Percentiles rank a stretch among this genome's conserved stretches.
These are phyloP conservation scores for Earliella scabrosa DNA, from an alignment of 1,284 basidiomycete genomes.

Conservation along the genomic window DNA sequence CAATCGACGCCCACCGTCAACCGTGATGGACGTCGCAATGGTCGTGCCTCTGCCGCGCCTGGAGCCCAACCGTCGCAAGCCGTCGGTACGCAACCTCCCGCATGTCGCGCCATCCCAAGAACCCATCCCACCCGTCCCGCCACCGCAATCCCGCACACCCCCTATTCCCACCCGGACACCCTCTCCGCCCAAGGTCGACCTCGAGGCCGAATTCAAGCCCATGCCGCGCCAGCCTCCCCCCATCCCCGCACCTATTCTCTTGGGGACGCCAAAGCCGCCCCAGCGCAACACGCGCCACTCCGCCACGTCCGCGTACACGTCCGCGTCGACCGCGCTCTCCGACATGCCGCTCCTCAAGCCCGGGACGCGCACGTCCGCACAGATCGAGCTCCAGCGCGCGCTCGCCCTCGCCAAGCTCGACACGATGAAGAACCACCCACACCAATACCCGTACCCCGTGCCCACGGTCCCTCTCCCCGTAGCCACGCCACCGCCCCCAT, in stretches of 20 bases:
- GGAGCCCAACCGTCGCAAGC: conserved; percentile 20
- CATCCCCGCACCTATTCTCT: conserved; percentile 3
- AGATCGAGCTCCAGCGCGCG: not conserved
- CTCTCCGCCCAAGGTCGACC: not conserved
- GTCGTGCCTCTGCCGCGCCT: conserved; percentile 3
- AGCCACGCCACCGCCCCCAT: not conserved
- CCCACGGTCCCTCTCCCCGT: not conserved
- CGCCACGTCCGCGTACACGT: conserved; percentile 5
- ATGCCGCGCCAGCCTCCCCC: not conserved
- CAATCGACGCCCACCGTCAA: conserved; percentile 20
- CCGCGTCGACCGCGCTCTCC: conserved; percentile 9
- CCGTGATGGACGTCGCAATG: not conserved
- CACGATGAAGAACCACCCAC: not conserved
- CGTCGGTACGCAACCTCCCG: not conserved
- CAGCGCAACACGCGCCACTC: not conserved
- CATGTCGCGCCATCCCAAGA: not conserved
- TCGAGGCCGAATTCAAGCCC: conserved; percentile 1
- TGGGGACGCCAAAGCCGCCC: not conserved
- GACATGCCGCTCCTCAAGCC: conserved; percentile 15
- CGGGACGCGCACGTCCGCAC: not conserved
- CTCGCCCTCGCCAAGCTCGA: not conserved
- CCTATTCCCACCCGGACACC: not conserved
- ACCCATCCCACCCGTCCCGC: not conserved
- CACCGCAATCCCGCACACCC: not conserved
- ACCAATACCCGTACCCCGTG: not conserved